These are phyloP conservation scores for Colletotrichum zoysiae DNA, from an alignment of 2,329 filamentous ascomycete species.

Conservation along the genomic window DNA sequence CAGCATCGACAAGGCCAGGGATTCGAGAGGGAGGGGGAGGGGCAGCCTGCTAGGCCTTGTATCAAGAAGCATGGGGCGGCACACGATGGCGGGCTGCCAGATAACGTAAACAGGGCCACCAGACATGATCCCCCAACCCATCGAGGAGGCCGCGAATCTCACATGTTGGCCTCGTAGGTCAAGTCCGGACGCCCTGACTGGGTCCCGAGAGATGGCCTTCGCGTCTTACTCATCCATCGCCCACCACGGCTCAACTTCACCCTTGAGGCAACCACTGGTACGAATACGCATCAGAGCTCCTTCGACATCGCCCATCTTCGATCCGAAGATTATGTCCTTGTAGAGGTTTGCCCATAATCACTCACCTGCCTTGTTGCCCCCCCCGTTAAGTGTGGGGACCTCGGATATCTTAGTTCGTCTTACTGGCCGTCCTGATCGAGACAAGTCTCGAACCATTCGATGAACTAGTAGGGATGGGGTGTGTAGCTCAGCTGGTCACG, in stretches of 20 bases:
- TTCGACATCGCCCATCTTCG: constrained; percentile 12
- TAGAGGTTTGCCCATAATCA: constrained; percentile 34
- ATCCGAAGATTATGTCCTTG: constrained; percentile 11
- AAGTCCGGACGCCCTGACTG: not conserved
- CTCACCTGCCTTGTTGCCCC: constrained; percentile 31
- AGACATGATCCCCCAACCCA: constrained; percentile 16
- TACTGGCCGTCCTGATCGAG: constrained; percentile 34
- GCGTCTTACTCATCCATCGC: constrained; percentile 34
- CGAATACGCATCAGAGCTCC: not conserved
- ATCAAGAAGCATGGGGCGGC: constrained; percentile 18
- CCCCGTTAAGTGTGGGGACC: constrained; percentile 28
- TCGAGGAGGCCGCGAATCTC: constrained; percentile 25
- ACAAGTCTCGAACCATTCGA: constrained; percentile 38
- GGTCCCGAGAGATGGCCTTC: not conserved
- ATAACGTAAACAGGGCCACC: constrained; percentile 37
- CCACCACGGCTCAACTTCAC: constrained; percentile 20
- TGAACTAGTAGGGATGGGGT: constrained; percentile 37
- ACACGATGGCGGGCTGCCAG: constrained; percentile 25
- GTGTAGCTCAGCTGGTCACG: constrained; percentile 16
- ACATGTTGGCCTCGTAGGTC: not conserved
- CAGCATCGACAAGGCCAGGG: constrained; percentile 35
- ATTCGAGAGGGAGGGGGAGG: constrained; percentile 24
- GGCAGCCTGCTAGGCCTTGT: constrained; percentile 24
- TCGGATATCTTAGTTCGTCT: constrained; percentile 24
- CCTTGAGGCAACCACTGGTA: not conserved